Percentiles rank a stretch among this genome's conserved stretches.
Evolutionary conservation across 148 eudicot genomes (phyloP).

Genomic region (Bassia scoparia): DNA sequence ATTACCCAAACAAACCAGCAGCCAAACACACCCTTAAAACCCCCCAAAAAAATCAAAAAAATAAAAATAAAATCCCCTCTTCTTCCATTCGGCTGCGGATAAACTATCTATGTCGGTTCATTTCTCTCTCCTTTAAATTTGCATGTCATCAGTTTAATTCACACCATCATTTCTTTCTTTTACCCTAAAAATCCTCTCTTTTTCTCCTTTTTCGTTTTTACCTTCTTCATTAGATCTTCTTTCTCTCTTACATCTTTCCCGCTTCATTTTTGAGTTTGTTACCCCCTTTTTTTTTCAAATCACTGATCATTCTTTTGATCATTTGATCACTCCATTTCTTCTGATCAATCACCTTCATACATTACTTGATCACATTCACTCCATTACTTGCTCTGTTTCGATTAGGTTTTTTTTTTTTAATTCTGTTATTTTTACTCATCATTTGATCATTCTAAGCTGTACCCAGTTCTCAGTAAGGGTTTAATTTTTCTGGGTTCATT

Average conservation of each 20-base stretch:
- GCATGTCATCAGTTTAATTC: constrained; percentile 20
- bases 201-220: not conserved
- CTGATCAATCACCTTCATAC: not conserved
- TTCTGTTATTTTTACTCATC: too few species aligned
- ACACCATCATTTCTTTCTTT: not conserved
- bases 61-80: not conserved
- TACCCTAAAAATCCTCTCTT: constrained; percentile 4
- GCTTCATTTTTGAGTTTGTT: constrained; percentile 5
- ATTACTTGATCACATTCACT: too few species aligned
- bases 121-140: constrained; percentile 25
- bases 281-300: not conserved
- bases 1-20: not conserved
- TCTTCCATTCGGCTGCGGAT: constrained; percentile 10
- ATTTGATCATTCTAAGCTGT: too few species aligned
- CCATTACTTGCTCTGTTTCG: too few species aligned
- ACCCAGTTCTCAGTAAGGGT: too few species aligned
- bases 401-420: too few species aligned
- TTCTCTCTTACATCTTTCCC: not conserved
- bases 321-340: constrained; percentile 9
- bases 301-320: constrained; percentile 14
- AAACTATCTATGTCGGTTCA: constrained; percentile 15
- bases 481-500: too few species aligned
- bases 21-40: constrained; percentile 9
- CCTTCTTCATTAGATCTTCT: not conserved
- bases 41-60: not conserved